Conservation (phyloP, 495 filamentous ascomycete genomes). For the Penicillium salamii region DNA sequence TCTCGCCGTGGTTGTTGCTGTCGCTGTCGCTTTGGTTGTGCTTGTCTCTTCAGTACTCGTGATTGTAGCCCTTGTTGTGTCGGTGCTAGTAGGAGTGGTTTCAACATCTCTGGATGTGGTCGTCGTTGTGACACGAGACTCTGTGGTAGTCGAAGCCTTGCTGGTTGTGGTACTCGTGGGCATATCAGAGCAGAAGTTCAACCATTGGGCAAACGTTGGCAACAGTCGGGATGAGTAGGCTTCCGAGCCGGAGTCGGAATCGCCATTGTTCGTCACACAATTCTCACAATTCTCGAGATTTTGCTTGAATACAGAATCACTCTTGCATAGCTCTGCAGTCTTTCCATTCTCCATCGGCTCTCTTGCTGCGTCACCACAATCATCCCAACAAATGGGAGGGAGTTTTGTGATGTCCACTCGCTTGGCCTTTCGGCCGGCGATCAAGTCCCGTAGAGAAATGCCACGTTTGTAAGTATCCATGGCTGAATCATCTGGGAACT, state of each 20-base stretch:
- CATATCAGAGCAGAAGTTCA: constrained; percentile 19
- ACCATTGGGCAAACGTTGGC: constrained; percentile 17
- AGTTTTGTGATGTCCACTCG: constrained; percentile 7
- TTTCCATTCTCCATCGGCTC: constrained; percentile 51
- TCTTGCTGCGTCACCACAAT: constrained; percentile 48
- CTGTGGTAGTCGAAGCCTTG: neutral
- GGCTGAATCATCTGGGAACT: constrained; percentile 2
- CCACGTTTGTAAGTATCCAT: constrained; percentile 3
- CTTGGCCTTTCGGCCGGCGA: constrained; percentile 2
- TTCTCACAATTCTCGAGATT: constrained; percentile 36
- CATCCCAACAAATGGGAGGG: constrained; percentile 49
- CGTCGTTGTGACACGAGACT: too few relatives aligned
- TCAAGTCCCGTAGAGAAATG: neutral
- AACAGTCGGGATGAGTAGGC: constrained; percentile 8
- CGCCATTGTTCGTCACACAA: constrained; percentile 10
- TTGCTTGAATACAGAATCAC: constrained; percentile 36
- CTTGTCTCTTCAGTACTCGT: neutral
- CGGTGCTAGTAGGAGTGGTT: constrained; percentile 1
- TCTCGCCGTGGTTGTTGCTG: too few relatives aligned
- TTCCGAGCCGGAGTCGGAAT: neutral
- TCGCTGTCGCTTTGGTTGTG: neutral
- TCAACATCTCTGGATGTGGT: neutral
- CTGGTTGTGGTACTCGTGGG: constrained; percentile 3
- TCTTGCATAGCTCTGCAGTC: constrained; percentile 39
- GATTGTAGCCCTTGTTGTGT: neutral